Evolutionary conservation across 1,284 basidiomycete species (phyloP).

Genomic region (Wallemia mellicola): DNA sequence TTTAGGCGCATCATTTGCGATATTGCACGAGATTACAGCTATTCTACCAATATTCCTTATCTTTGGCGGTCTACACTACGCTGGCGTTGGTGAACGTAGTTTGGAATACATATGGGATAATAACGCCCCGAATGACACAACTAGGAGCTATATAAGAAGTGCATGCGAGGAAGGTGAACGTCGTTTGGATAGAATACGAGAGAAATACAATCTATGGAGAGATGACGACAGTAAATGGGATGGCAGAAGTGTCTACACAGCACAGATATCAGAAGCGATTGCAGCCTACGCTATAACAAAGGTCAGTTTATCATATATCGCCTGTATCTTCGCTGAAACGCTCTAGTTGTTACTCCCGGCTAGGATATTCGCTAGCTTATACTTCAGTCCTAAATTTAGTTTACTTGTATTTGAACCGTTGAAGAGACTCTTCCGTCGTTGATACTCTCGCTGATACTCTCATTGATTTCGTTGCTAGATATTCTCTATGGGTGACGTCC

Average conservation of each 20-base stretch:
- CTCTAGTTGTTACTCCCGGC: conserved; percentile 42
- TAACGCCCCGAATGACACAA: conserved; percentile 16
- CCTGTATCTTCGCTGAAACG: conserved; percentile 2
- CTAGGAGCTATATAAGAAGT: conserved; percentile 16
- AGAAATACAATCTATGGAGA: conserved; percentile 49
- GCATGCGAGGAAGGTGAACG: conserved; percentile 46
- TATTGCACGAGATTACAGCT: conserved; percentile 67
- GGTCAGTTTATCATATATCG: conserved; percentile 22
- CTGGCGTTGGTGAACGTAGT: conserved; percentile 40
- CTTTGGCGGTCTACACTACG: conserved; percentile 35
- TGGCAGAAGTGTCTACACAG: conserved; percentile 8
- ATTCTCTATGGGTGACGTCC: too few species aligned
- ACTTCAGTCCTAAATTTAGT: conserved; percentile 43
- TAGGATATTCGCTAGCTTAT: conserved; percentile 41
- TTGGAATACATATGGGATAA: conserved; percentile 17
- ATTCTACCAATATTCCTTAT: conserved; percentile 40
- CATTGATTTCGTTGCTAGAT: too few species aligned
- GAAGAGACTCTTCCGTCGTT: neutral
- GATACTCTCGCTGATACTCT: neutral
- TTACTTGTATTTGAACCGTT: conserved; percentile 29
- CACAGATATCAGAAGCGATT: conserved; percentile 22
- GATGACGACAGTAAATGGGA: conserved; percentile 29
- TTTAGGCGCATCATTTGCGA: conserved; percentile 41
- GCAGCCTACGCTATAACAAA: conserved; percentile 61
- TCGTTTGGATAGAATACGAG: conserved; percentile 39